Percentiles rank a stretch among this genome's conserved stretches.
These are phyloP conservation scores for Fagus sylvatica DNA, from an alignment of 306 rosid genomes.

Conservation along the genomic window DNA sequence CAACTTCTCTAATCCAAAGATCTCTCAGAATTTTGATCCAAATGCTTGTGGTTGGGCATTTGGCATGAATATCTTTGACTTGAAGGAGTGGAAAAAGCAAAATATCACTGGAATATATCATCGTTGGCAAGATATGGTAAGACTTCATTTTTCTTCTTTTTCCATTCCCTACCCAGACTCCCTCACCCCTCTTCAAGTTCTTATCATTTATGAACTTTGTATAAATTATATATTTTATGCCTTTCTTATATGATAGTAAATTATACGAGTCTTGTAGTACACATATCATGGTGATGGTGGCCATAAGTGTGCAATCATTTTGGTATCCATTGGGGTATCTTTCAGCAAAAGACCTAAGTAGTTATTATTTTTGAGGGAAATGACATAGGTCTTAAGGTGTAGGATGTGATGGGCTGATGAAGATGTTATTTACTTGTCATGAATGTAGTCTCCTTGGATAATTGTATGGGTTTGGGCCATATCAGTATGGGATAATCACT, in stretches of 20 bases:
- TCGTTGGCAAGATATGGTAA: conserved; percentile 93
- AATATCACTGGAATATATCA: conserved; percentile 93
- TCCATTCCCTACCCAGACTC: not conserved
- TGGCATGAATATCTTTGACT: conserved; percentile 94
- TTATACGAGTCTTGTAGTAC: not conserved
- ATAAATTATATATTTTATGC: not conserved
- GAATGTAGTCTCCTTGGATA: no score
- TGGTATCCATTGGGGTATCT: not conserved
- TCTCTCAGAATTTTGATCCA: conserved; percentile 79
- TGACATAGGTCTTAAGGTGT: no score
- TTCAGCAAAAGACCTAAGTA: not conserved
- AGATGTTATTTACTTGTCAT: no score
- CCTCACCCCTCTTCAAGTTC: not conserved
- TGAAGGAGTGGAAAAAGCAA: conserved; percentile 92
- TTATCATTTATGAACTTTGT: not conserved
- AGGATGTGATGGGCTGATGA: no score
- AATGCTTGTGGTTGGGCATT: conserved; percentile 99
- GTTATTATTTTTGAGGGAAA: not conserved
- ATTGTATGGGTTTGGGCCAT: no score
- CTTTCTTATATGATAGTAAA: not conserved
- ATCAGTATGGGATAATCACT: no score
- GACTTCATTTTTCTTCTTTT: conserved; percentile 22
- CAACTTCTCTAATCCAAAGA: conserved; percentile 82
- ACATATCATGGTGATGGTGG: not conserved
- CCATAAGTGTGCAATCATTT: not conserved